These are phyloP conservation scores for Choiromyces venosus DNA, from an alignment of 495 filamentous ascomycete species.

Conservation along the genomic window DNA sequence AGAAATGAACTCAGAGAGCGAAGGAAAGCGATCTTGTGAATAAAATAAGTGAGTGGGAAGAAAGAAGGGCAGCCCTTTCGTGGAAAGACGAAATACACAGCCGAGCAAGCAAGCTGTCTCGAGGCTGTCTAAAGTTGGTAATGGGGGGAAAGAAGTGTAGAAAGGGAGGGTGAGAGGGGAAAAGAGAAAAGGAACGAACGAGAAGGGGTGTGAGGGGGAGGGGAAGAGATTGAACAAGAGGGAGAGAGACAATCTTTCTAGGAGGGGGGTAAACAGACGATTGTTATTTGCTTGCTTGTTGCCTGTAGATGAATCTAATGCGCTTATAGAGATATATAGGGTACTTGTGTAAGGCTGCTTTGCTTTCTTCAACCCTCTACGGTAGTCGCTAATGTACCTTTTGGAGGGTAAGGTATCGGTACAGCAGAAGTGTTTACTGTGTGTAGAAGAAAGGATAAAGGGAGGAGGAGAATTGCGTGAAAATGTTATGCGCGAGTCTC, in stretches of 20 bases:
- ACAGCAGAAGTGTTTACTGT: not conserved
- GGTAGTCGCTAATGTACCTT: not conserved
- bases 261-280: slow-evolving; percentile 31
- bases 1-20: not conserved
- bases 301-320: not conserved
- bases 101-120: slow-evolving; percentile 42
- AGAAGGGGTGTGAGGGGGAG: slow-evolving; percentile 27
- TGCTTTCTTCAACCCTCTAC: not conserved
- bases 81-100: slow-evolving; percentile 18
- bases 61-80: slow-evolving; percentile 9
- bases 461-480: not conserved
- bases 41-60: slow-evolving; percentile 13
- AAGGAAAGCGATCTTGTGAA: slow-evolving; percentile 22
- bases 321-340: not conserved
- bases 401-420: not conserved
- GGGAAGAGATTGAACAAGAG: slow-evolving; percentile 16
- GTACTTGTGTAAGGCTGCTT: not conserved
- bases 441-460: not conserved
- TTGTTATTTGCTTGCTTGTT: slow-evolving; percentile 17
- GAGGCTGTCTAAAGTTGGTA: slow-evolving; percentile 26
- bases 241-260: slow-evolving; percentile 26
- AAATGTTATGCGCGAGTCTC: not conserved
- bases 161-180: not conserved
- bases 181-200: slow-evolving; percentile 15
- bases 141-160: not conserved